Base-by-base conservation (phyloP, 1,284 basidiomycete species). In the Trichosporon sp. region DNA sequence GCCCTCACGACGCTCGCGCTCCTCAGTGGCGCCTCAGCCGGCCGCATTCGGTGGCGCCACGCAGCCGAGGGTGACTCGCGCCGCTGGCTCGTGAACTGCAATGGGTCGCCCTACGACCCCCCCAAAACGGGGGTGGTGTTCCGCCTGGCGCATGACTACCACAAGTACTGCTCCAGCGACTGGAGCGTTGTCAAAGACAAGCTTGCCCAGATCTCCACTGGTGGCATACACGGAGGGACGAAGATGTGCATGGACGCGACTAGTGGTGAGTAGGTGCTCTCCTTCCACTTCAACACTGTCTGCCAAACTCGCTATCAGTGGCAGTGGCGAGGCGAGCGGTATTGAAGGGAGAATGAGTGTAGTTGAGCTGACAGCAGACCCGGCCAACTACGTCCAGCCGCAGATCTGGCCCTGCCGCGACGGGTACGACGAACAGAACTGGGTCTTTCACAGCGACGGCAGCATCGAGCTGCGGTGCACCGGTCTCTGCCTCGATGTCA, bases 401-500 rank as follows among this genome's bases (percentile, higher is more conserved):
- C 56, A 62, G 21, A 10, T 57, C 19, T 62, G 61, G 61, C 4
- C 34, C 8, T 62, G 61, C 56, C 49, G 46, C 60, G 37, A 46
- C 56, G 56, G 56, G 5, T 37, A 31, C 11, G 10, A 14, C 14
- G 54, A 57, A 31, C 61, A 62, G 56, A 13, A 57, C 37, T 62
- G 61, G 61, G 11, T 21, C 4, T 27, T 25, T 40, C 29, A 58
- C 16, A 23, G 27, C 1, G 32, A 62, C 32, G 61, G 61, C 21
- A 29, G n/a, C 13, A 49, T 62, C 32, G 52, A 54, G 27, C 61
- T 62, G 37, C 56, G 40, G 3, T 23, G 34, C 19, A 46, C 21
- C 9, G 40, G 40, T 13, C 29, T 49, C 56, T 62, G 61, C 40
- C 61, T 62, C 40, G 61, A 62, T n/a, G 37, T 62, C 32, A 49